These are phyloP conservation scores for Rosa rugosa DNA, from an alignment of 306 rosid species.

Conservation along the genomic window DNA sequence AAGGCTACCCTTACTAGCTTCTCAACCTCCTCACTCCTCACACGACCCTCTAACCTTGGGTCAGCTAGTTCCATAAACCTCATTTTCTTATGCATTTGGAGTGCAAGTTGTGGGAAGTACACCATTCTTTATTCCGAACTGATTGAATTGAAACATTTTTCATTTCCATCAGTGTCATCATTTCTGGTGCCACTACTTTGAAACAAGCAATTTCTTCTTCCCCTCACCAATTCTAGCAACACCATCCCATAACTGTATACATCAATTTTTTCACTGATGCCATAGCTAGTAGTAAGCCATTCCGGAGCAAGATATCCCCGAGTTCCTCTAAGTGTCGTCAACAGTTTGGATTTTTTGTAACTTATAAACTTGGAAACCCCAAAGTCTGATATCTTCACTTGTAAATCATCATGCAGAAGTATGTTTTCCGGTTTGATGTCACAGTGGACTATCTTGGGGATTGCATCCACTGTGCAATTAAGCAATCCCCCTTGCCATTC, in stretches of 20 bases:
- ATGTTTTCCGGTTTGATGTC: constrained; percentile 70
- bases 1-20: constrained; percentile 20
- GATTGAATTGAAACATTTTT: neutral
- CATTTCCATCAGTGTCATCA: neutral
- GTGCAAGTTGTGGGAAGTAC: constrained; percentile 20
- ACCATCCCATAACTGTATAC: constrained; percentile 45
- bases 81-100: constrained; percentile 18
- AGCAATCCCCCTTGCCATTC: constrained; percentile 48
- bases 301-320: constrained; percentile 67
- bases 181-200: neutral
- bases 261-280: constrained; percentile 28
- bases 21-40: constrained; percentile 9
- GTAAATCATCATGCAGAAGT: too few relatives aligned
- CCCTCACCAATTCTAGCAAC: constrained; percentile 12
- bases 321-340: constrained; percentile 67
- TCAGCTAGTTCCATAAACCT: constrained; percentile 20
- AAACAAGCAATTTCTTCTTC: constrained; percentile 14
- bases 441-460: constrained; percentile 58
- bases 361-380: too few relatives aligned
- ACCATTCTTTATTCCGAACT: neutral
- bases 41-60: constrained; percentile 17
- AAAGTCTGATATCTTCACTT: too few relatives aligned
- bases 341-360: constrained; percentile 44
- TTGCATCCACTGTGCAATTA: constrained; percentile 58
- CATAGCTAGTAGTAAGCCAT: constrained; percentile 56